A percentile compares a stretch with the other conserved stretches of the same genome.
Conservation (phyloP, 495 filamentous ascomycete species). For the Arthonia radiata region DNA sequence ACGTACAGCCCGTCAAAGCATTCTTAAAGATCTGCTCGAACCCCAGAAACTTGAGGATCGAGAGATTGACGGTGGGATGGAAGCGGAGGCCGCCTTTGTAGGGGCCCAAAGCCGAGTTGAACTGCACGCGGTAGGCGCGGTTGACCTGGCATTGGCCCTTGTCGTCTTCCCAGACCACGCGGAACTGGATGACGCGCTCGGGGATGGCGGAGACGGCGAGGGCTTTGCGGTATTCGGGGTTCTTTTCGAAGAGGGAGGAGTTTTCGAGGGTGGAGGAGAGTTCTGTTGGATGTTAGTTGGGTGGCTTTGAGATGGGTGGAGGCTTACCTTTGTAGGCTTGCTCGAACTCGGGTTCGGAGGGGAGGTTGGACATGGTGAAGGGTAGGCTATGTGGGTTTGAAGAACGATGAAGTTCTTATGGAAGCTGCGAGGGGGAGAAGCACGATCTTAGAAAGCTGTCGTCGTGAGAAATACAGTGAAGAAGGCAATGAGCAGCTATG, state of each 20-base stretch:
- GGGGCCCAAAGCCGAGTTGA: constrained; percentile 92
- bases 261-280: constrained; percentile 82
- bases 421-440: too few relatives aligned
- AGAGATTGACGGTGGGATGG: constrained; percentile 90
- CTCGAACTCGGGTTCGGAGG: constrained; percentile 88
- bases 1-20: constrained; percentile 84
- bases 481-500: too few relatives aligned
- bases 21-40: constrained; percentile 99
- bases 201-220: constrained; percentile 73
- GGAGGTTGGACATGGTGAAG: constrained; percentile 69
- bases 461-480: too few relatives aligned
- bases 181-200: constrained; percentile 92
- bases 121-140: constrained; percentile 91
- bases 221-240: constrained; percentile 82
- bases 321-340: constrained; percentile 84
- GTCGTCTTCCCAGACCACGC: constrained; percentile 92
- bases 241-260: constrained; percentile 75
- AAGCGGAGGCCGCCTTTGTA: constrained; percentile 97
- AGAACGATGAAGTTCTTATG: too few relatives aligned
- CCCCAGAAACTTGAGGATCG: constrained; percentile 92
- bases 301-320: too few relatives aligned
- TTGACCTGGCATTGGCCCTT: constrained; percentile 75
- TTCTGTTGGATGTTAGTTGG: constrained; percentile 26
- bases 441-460: too few relatives aligned
- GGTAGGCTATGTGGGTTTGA: too few relatives aligned